phyloP scores from a whole-genome alignment of 768 basidiomycete species.

The Mycena chlorophos region DNA sequence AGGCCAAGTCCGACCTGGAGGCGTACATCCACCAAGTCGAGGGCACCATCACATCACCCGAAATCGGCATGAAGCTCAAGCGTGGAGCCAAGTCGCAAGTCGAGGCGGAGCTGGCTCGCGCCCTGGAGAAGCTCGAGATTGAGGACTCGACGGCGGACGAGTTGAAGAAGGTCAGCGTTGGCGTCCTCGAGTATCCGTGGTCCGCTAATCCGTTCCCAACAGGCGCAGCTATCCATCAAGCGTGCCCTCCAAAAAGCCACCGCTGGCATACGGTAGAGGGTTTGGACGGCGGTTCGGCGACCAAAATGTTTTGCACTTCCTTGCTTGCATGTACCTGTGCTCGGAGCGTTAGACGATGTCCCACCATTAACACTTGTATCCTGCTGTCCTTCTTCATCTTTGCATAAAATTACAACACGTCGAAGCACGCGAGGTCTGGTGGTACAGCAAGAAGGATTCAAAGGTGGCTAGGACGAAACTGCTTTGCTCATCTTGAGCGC shows the following conservation, averaged over 20 bases:
- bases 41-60: conserved; percentile 92
- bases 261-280: conserved; percentile 75
- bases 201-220: too few species aligned
- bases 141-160: conserved; percentile 94
- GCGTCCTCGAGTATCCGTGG: too few species aligned
- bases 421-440: too few species aligned
- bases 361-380: conserved; percentile 18
- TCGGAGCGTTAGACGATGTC: conserved; percentile 16
- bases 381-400: conserved; percentile 21
- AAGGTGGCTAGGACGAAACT: conserved; percentile 42
- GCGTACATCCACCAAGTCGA: conserved; percentile 97
- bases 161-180: conserved; percentile 93
- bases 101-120: conserved; percentile 96
- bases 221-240: conserved; percentile 93
- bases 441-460: not conserved
- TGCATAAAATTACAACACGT: conserved; percentile 20
- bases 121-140: conserved; percentile 97
- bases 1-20: conserved; percentile 98
- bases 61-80: conserved; percentile 98
- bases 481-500: conserved; percentile 77
- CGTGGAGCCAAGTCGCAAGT: conserved; percentile 92
- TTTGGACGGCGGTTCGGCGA: too few species aligned
- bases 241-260: conserved; percentile 98
- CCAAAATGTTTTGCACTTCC: too few species aligned
- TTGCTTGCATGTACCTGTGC: conserved; percentile 1